A percentile compares a stretch with the other conserved stretches of the same genome.
Conservation (phyloP, 2,329 filamentous ascomycete genomes). For the Xylariaceae sp. region DNA sequence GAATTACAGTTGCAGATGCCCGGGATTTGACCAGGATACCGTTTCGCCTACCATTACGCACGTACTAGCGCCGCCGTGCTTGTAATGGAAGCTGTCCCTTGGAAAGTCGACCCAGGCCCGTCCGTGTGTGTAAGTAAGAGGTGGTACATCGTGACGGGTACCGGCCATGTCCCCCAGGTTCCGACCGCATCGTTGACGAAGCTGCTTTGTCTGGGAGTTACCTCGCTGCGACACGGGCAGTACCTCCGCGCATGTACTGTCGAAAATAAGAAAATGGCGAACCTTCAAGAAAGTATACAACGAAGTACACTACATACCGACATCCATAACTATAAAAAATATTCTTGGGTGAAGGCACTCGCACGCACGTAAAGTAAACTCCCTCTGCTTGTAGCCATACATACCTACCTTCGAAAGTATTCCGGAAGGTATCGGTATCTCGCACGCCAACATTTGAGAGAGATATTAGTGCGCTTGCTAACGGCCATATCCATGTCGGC, state of each 20-base stretch:
- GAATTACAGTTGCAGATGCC: background rate
- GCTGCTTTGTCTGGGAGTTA: background rate
- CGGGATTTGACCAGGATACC: background rate
- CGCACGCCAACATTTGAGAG: background rate
- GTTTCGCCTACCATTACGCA: background rate
- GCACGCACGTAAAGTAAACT: background rate
- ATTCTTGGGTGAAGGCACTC: no score
- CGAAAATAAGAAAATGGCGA: background rate
- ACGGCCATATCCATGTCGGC: background rate
- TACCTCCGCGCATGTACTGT: background rate
- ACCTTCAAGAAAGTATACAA: background rate
- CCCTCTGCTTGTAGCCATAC: background rate
- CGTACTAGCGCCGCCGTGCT: background rate
- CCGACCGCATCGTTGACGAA: background rate
- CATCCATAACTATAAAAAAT: no score
- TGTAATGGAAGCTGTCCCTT: no score
- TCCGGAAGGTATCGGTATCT: background rate
- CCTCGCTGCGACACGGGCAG: background rate
- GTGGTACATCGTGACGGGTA: background rate
- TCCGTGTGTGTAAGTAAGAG: background rate
- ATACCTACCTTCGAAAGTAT: no score
- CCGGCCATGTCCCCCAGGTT: background rate
- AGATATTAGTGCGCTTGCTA: background rate
- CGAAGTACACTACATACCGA: background rate
- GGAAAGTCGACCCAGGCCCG: no score